Percentiles rank a stretch among this genome's conserved stretches.
Conservation (phyloP, 805 yeast species). For the Lipomyces sp. region DNA sequence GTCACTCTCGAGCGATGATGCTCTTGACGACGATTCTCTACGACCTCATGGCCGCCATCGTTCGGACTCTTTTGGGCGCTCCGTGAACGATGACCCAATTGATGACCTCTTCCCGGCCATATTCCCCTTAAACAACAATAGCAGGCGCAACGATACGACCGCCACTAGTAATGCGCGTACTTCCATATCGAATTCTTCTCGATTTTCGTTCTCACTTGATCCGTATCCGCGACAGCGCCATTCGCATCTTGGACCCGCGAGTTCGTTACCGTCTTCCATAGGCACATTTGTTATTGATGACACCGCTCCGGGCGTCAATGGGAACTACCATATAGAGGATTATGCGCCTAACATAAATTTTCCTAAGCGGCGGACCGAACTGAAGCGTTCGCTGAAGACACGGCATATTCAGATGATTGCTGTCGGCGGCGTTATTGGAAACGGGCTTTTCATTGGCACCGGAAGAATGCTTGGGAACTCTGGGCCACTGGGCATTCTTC, state of each 20-base stretch:
- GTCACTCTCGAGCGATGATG: constrained; percentile 10
- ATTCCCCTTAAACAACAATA: constrained; percentile 5
- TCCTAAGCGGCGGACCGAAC: constrained; percentile 19
- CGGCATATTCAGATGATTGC: constrained; percentile 74
- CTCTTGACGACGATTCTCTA: not conserved
- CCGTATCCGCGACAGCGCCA: not conserved
- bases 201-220: not conserved
- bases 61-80: too few species aligned
- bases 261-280: constrained; percentile 19
- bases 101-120: constrained; percentile 25
- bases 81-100: constrained; percentile 18
- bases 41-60: not conserved
- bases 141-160: not conserved
- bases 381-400: constrained; percentile 44
- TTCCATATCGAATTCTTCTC: constrained; percentile 1
- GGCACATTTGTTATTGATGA: constrained; percentile 26
- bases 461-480: constrained; percentile 55
- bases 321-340: constrained; percentile 25
- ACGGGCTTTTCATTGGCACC: constrained; percentile 69
- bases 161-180: not conserved
- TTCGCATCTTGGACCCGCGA: not conserved
- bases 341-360: constrained; percentile 1
- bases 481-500: constrained; percentile 43
- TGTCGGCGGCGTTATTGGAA: constrained; percentile 71
- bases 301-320: constrained; percentile 21